A percentile compares a stretch with the other conserved stretches of the same genome.
Evolutionary conservation across 305 asterid species (phyloP).

Genomic region (Andrographis paniculata): DNA sequence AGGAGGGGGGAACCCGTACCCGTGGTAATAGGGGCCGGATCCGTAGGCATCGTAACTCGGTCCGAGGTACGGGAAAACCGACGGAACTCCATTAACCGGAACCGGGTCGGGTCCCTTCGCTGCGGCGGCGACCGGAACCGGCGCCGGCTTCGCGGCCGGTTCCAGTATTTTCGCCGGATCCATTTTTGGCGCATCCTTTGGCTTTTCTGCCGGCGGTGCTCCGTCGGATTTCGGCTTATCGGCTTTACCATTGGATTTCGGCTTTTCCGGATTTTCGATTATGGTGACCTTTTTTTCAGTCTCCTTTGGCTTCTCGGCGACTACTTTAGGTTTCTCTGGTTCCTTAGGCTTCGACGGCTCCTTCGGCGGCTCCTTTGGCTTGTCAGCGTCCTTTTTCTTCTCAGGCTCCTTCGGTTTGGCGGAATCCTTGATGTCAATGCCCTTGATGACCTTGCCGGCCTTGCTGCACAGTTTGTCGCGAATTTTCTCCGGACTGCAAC

Average conservation of each 20-base stretch:
- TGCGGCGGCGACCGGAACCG: slow-evolving; percentile 11
- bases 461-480: slow-evolving; percentile 43
- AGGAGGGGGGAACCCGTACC: slow-evolving; percentile 40
- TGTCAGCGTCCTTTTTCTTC: slow-evolving; percentile 18
- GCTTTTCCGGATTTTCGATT: slow-evolving; percentile 12
- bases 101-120: slow-evolving; percentile 22
- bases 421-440: slow-evolving; percentile 33
- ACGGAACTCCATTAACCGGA: slow-evolving; percentile 25
- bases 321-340: background rate
- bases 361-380: slow-evolving; percentile 20
- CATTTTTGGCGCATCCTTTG: slow-evolving; percentile 21
- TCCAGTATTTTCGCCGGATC: slow-evolving; percentile 13
- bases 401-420: slow-evolving; percentile 20
- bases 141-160: slow-evolving; percentile 15
- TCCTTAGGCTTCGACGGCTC: slow-evolving; percentile 20
- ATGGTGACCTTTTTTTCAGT: background rate
- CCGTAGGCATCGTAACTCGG: slow-evolving; percentile 25
- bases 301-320: background rate
- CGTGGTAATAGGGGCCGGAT: slow-evolving; percentile 32
- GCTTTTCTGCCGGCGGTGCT: slow-evolving; percentile 13
- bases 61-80: slow-evolving; percentile 30
- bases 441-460: slow-evolving; percentile 44
- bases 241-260: slow-evolving; percentile 7
- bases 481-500: slow-evolving; percentile 54
- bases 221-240: slow-evolving; percentile 20